A percentile compares a stretch with the other conserved stretches of the same genome.
Evolutionary conservation across 2,329 filamentous ascomycete genomes (phyloP).

Genomic region (Aspergillus pseudoglaucus): DNA sequence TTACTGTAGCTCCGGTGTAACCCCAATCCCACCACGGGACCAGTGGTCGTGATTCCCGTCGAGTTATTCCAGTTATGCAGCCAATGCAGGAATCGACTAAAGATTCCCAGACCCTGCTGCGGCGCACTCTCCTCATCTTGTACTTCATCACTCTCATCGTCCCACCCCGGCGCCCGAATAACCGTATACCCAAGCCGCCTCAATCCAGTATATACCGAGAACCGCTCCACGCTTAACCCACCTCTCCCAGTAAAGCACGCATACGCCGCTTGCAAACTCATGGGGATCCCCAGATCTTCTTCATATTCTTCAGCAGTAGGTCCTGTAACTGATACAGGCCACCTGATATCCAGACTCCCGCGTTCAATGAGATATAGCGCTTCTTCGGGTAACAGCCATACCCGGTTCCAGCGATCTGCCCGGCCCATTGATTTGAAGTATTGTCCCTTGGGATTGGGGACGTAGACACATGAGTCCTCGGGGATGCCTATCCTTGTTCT

Average conservation of each 20-base stretch:
- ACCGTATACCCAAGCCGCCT: conserved; percentile 79
- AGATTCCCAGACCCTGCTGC: conserved; percentile 11
- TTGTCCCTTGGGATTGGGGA: conserved; percentile 67
- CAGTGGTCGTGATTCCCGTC: conserved; percentile 28
- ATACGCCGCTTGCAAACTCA: conserved; percentile 89
- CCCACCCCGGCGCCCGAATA: conserved; percentile 57
- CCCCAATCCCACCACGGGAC: conserved; percentile 48
- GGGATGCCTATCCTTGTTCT: conserved; percentile 16
- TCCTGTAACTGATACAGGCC: conserved; percentile 50
- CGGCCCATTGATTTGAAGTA: conserved; percentile 71
- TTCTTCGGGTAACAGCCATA: conserved; percentile 89
- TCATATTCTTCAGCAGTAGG: conserved; percentile 30
- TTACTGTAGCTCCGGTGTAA: conserved; percentile 49
- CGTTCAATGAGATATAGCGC: conserved; percentile 83
- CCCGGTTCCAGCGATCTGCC: conserved; percentile 55
- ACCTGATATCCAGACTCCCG: conserved; percentile 80
- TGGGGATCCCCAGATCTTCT: conserved; percentile 62
- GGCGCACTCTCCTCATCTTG: conserved; percentile 2
- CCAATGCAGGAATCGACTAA: conserved; percentile 28
- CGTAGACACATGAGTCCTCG: conserved; percentile 47
- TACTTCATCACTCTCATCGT: conserved; percentile 23
- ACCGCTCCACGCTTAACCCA: conserved; percentile 65
- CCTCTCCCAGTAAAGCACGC: conserved; percentile 69
- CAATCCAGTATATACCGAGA: conserved; percentile 79
- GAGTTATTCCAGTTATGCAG: conserved; percentile 17